phyloP scores from a whole-genome alignment of 805 yeast species.

The Saturnispora sekii region DNA sequence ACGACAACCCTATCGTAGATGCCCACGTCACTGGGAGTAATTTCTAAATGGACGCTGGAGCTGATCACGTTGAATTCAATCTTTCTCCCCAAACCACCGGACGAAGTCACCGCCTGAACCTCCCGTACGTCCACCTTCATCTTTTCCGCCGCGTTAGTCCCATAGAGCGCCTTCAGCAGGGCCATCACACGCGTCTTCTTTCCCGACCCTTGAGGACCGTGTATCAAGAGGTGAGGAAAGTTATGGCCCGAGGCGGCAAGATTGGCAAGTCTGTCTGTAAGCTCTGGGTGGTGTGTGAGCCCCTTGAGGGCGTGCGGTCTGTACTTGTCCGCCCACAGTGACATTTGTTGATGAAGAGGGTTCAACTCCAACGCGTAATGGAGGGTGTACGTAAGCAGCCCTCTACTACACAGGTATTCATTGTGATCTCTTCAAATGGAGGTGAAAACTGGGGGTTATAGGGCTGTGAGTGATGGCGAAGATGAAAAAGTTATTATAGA shows the following conservation, averaged over 20 bases:
- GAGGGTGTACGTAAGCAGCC: not conserved
- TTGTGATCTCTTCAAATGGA: not conserved
- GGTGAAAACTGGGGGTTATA: not conserved
- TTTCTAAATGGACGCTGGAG: constrained; percentile 82
- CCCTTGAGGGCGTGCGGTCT: constrained; percentile 62
- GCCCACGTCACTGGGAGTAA: constrained; percentile 96
- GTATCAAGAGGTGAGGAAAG: constrained; percentile 84
- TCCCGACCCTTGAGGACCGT: constrained; percentile 97
- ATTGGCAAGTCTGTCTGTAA: constrained; percentile 47
- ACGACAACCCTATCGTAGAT: constrained; percentile 91
- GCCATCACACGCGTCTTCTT: constrained; percentile 89
- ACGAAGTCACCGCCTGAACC: constrained; percentile 36
- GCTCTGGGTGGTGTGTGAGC: constrained; percentile 56
- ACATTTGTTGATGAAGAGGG: constrained; percentile 37
- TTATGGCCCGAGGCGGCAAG: constrained; percentile 55
- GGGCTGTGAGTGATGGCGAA: not conserved
- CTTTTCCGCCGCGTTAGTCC: constrained; percentile 62
- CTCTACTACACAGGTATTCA: too few species aligned
- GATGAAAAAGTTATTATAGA: not conserved
- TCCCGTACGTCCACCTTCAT: constrained; percentile 79
- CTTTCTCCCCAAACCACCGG: constrained; percentile 62
- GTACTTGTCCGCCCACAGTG: constrained; percentile 94
- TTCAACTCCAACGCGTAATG: not conserved
- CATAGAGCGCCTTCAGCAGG: constrained; percentile 69
- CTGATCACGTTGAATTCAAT: constrained; percentile 90